Evolutionary conservation across 305 asterid species (phyloP), one percentile per base, ranked within the genome.

Genomic region (Ruellia speciosa): DNA sequence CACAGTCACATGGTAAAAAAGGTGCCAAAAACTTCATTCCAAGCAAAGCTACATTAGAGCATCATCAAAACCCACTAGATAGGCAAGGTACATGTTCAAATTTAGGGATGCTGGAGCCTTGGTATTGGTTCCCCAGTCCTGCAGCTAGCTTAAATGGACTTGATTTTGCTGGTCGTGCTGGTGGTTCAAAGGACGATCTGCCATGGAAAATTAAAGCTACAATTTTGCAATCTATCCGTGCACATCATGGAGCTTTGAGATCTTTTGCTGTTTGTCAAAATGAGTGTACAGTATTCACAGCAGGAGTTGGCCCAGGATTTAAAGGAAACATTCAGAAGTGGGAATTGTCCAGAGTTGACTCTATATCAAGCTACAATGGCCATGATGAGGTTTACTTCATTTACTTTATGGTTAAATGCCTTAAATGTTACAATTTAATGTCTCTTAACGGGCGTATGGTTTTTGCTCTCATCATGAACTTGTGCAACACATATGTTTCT

Each of bases 121-220:
- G 99, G 99, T 70, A 68, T 78, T 93, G 99, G 99, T 88, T 86
- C 74, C 96, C 97, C 55, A 75, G 92, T 67, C 83, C 90, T 56
- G 80, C 85, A 62, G 71, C 83, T 61, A 72, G 81, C 70, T 84
- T 81, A 93, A 80, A 74, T 66, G 87, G 84, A 52, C 81, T 81
- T 46, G 99, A 93, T 68, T 78, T 79, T 60, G 63, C 83, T 63
- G 77, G 83, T 60, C 97, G 96, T 69, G 74, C 82, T 58, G 82
- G 94, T 69, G 82, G 83, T 70, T 73, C 85, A 43, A 88, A 84
- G 72, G 95, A 88, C 66, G 99, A 93, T 72, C 75, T 82, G 71
- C 97, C 86, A 41, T 93, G 99, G 99, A 88, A 93, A 79, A 86
- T 93, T 66, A 83, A 87, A 75, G 89, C 96, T 72, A 88, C 96